Conservation (phyloP, 495 filamentous ascomycete genomes). For the Darksidea phi region DNA sequence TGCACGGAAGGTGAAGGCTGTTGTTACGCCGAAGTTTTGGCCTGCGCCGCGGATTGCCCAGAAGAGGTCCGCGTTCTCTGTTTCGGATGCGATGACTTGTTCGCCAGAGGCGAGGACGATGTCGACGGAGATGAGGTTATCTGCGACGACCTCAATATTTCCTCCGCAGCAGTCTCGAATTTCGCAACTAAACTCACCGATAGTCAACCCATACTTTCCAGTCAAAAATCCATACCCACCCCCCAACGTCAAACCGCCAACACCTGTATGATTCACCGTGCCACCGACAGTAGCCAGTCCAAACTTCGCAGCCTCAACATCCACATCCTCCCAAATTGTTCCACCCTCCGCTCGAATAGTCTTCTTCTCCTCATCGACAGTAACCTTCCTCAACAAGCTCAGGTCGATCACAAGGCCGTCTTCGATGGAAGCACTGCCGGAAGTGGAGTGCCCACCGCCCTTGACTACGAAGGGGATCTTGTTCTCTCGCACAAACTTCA, state of each 20-base stretch:
- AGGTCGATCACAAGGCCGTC: slow-evolving; percentile 59
- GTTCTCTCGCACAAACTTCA: slow-evolving; percentile 49
- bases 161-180: too few relatives aligned
- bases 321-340: slow-evolving; percentile 57
- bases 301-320: slow-evolving; percentile 49
- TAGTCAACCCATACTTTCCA: slow-evolving; percentile 51
- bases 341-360: slow-evolving; percentile 56
- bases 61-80: slow-evolving; percentile 42
- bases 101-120: slow-evolving; percentile 55
- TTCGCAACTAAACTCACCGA: slow-evolving; percentile 37
- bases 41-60: slow-evolving; percentile 45
- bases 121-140: slow-evolving; percentile 51
- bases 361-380: slow-evolving; percentile 46
- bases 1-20: slow-evolving; percentile 51
- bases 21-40: slow-evolving; percentile 43
- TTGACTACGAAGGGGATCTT: slow-evolving; percentile 51
- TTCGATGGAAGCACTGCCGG: slow-evolving; percentile 51
- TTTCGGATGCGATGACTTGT: slow-evolving; percentile 45
- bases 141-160: not conserved
- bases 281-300: slow-evolving; percentile 59
- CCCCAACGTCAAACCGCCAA: slow-evolving; percentile 59
- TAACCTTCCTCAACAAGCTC: slow-evolving; percentile 51
- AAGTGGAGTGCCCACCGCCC: slow-evolving; percentile 56
- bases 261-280: slow-evolving; percentile 50
- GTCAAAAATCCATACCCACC: slow-evolving; percentile 58